A percentile compares a stretch with the other conserved stretches of the same genome.
Evolutionary conservation across 2,329 filamentous ascomycete genomes (phyloP).

Genomic region (Pseudogymnoascus sp.): DNA sequence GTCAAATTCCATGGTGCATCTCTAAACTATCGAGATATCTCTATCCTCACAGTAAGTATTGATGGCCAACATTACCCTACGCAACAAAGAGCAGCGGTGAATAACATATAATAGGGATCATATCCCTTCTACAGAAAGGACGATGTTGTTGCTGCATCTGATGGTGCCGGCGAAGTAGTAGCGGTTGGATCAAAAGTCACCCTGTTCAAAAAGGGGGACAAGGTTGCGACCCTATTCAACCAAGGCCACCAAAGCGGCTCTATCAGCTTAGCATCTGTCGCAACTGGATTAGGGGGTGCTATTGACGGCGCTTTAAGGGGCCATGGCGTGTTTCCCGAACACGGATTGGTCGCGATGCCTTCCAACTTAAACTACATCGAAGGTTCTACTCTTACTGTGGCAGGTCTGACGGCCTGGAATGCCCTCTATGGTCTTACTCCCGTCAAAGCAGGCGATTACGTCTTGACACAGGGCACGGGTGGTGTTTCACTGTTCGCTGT

Average conservation of each 20-base stretch:
- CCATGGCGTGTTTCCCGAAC: conserved; percentile 41
- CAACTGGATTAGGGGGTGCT: conserved; percentile 49
- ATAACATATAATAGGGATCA: conserved; percentile 11
- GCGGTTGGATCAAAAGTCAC: conserved; percentile 48
- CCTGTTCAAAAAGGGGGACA: conserved; percentile 50
- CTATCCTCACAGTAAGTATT: conserved; percentile 27
- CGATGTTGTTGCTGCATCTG: conserved; percentile 30
- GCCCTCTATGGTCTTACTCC: conserved; percentile 43
- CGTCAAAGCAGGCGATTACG: conserved; percentile 30
- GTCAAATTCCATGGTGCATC: conserved; percentile 40
- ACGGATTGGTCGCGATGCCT: conserved; percentile 56
- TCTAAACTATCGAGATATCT: conserved; percentile 34
- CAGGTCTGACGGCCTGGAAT: conserved; percentile 51
- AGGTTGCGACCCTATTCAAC: conserved; percentile 51
- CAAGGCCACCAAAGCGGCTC: conserved; percentile 34
- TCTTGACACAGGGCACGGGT: conserved; percentile 37
- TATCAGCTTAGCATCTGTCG: conserved; percentile 19
- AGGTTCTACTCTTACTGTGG: conserved; percentile 43
- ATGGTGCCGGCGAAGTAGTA: conserved; percentile 39
- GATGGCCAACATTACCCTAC: not conserved
- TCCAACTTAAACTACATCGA: conserved; percentile 39
- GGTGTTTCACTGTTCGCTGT: conserved; percentile 34
- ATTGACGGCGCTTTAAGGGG: conserved; percentile 41
- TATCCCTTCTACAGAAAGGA: conserved; percentile 23
- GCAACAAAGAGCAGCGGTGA: not conserved